Percentiles rank a stretch among this genome's conserved stretches.
Evolutionary conservation across 2,329 filamentous ascomycete species (phyloP).

Genomic region (Scytalidium sp.): DNA sequence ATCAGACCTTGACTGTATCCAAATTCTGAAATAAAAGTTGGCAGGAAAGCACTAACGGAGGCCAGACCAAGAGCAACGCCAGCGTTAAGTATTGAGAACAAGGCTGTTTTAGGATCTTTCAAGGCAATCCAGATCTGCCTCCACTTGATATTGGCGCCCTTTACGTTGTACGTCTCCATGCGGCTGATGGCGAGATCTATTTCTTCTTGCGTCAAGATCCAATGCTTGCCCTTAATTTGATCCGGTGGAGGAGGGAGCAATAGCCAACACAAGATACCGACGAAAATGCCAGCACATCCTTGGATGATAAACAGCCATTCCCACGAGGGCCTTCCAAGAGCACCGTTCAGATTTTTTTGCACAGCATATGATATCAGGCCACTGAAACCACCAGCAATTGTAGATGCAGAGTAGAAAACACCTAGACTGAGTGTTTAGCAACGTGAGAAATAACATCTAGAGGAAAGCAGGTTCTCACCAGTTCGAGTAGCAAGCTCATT

Average conservation of each 20-base stretch:
- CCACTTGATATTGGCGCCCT: neutral
- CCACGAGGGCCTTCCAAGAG: conserved; percentile 9
- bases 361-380: conserved; percentile 16
- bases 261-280: neutral
- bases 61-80: neutral
- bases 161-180: neutral
- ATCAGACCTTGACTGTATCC: neutral
- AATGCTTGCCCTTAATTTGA: neutral
- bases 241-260: conserved; percentile 6
- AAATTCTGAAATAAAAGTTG: neutral
- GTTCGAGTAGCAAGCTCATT: conserved; percentile 14
- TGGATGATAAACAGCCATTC: conserved; percentile 18
- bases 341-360: conserved; percentile 5
- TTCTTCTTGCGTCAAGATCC: conserved; percentile 11
- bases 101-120: conserved; percentile 2
- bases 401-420: conserved; percentile 16
- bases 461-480: neutral
- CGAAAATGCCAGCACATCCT: conserved; percentile 24
- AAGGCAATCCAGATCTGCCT: neutral
- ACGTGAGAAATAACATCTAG: neutral
- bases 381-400: conserved; percentile 13
- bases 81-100: conserved; percentile 4
- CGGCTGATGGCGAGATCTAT: neutral
- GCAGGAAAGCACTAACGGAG: conserved; percentile 3
- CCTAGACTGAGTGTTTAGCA: neutral